phyloP scores from a whole-genome alignment of 2,329 filamentous ascomycete species.

The Phialophora expanda region DNA sequence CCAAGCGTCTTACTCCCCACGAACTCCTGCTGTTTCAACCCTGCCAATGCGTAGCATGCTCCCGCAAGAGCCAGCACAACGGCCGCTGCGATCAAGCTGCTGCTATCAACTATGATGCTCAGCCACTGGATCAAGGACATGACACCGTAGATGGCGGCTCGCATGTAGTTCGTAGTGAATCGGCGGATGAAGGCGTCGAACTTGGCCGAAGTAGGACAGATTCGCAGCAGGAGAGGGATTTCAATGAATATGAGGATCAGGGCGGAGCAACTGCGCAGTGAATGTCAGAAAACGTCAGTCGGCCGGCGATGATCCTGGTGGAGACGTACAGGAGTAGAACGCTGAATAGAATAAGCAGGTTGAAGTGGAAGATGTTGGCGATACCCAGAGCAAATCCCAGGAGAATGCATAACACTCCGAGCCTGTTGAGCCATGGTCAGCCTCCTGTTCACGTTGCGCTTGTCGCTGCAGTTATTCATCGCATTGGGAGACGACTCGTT shows the following conservation, averaged over 20 bases:
- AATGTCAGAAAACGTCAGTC: conserved; percentile 9
- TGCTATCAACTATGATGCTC: conserved; percentile 68
- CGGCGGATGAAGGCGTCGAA: conserved; percentile 90
- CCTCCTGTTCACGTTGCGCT: not conserved
- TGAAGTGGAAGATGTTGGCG: conserved; percentile 69
- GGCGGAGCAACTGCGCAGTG: conserved; percentile 63
- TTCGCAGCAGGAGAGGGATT: conserved; percentile 91
- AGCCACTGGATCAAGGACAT: conserved; percentile 87
- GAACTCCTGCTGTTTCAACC: conserved; percentile 53
- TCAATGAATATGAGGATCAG: conserved; percentile 84
- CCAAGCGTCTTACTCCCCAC: conserved; percentile 87
- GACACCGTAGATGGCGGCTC: conserved; percentile 79
- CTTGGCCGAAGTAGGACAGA: conserved; percentile 89
- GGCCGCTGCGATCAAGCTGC: conserved; percentile 83
- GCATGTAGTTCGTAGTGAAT: conserved; percentile 94
- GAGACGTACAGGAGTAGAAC: conserved; percentile 60
- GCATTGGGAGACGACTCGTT: not conserved
- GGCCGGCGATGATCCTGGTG: not conserved
- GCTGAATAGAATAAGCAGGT: conserved; percentile 66
- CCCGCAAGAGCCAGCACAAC: conserved; percentile 78
- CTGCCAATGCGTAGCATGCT: conserved; percentile 70
- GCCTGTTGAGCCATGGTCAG: conserved; percentile 41
- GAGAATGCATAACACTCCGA: conserved; percentile 64
- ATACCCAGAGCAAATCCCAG: conserved; percentile 71
- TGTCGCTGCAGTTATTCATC: not conserved